Conservation (phyloP, 2,329 filamentous ascomycete genomes). For the Zopfia rhizophila region DNA sequence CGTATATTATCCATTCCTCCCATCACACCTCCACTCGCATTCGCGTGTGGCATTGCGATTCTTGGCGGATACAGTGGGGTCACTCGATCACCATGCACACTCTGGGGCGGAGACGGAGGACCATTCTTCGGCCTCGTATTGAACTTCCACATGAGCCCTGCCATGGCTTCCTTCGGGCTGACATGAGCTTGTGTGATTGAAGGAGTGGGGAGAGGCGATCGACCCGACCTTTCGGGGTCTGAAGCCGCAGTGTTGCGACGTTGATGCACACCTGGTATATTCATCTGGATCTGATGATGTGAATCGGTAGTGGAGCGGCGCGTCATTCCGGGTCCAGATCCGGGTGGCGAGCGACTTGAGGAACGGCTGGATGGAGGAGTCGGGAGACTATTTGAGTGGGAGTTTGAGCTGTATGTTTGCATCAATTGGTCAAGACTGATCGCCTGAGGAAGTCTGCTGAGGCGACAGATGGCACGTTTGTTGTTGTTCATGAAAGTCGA, state of each 20-base stretch:
- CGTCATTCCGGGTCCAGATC: slow-evolving; percentile 2
- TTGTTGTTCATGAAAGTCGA: slow-evolving; percentile 41
- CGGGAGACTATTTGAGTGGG: slow-evolving; percentile 14
- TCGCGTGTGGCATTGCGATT: not conserved
- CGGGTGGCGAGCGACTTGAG: slow-evolving; percentile 23
- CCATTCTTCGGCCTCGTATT: slow-evolving; percentile 21
- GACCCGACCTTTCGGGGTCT: too few relatives aligned
- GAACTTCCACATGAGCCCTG: too few relatives aligned
- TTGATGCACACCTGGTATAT: too few relatives aligned
- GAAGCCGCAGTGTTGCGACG: slow-evolving; percentile 18
- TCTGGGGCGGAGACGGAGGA: slow-evolving; percentile 22
- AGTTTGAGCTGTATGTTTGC: slow-evolving; percentile 23
- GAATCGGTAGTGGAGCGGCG: slow-evolving; percentile 8
- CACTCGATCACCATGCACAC: slow-evolving; percentile 18
- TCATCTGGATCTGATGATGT: not conserved
- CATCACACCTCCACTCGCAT: not conserved
- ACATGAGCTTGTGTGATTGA: slow-evolving; percentile 25
- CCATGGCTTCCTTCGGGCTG: too few relatives aligned
- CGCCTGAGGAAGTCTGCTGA: slow-evolving; percentile 30
- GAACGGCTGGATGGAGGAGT: slow-evolving; percentile 33
- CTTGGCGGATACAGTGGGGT: slow-evolving; percentile 21
- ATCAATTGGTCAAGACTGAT: slow-evolving; percentile 31
- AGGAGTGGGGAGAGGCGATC: slow-evolving; percentile 6
- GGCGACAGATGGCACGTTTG: slow-evolving; percentile 32
- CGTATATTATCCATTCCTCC: slow-evolving; percentile 11